Base-by-base conservation (phyloP, 768 basidiomycete species). In the Pulveroboletus sp. region DNA sequence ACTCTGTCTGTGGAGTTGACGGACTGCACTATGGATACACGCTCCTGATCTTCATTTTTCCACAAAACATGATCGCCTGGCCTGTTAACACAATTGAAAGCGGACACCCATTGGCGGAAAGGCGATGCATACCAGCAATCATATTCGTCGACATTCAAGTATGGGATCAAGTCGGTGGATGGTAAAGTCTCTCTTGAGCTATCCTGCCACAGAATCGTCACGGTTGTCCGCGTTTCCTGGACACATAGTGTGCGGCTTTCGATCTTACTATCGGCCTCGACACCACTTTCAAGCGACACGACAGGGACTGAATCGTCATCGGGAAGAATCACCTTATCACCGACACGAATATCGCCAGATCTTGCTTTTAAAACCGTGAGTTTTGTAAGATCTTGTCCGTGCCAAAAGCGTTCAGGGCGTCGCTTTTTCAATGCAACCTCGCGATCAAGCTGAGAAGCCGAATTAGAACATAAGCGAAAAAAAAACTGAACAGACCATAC, bases 11-110 rank as follows among this genome's bases (percentile, higher is more conserved):
- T 62, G 4, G 86, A 81, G 61, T 89, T 80, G 36, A 91, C 89
- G 21, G 76, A 79, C 63, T 92, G 91, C 24, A 94, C 83, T 51
- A 94, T 77, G 10, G 84, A 90, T 38, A 81, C 72, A 36, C 78
- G 78, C 49, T 73, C 75, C 55, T 73, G 73, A 44, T 82, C 82
- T 68, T 93, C 93, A 29, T 74, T 80, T 59, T 85, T 85, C 83
- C 88, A 93, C 16, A 92, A 57, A 13, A 94, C 86, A 66, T 90
- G 84, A 60, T 97, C 92, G 16, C 94, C 94, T 6, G 94, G 94
- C 91, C 90, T 92, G 45, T 17, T 43, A 31, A 53, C 12, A 44
- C 44, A 43, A 49, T 24, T 60, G 49, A 57, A 47, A 57, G 48
- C 21, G 33, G 36, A 41, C 10, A 23, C 25, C 10, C 10, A 17